A percentile compares a stretch with the other conserved stretches of the same genome.
These are phyloP conservation scores for Corrigiola litoralis DNA, from an alignment of 179 eudicot species.

Conservation along the genomic window DNA sequence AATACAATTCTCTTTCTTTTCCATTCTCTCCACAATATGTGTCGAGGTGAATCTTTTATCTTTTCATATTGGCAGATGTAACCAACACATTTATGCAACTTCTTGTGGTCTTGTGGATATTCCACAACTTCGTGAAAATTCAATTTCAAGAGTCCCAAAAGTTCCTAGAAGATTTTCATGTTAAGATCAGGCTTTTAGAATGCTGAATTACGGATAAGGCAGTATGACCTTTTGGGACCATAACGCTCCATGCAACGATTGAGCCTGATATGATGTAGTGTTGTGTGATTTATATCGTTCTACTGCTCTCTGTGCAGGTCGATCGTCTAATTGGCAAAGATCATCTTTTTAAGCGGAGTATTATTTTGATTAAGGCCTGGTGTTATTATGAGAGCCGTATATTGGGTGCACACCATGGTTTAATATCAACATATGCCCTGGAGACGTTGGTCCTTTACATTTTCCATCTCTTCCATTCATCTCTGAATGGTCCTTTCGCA, in stretches of 20 bases:
- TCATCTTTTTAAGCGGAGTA: constrained; percentile 90
- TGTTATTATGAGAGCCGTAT: constrained; percentile 97
- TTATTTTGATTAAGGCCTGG: constrained; percentile 92
- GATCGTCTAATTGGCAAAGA: constrained; percentile 73
- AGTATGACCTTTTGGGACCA: neutral
- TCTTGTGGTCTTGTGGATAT: too few relatives aligned
- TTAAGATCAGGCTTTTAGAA: too few relatives aligned
- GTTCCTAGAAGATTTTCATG: too few relatives aligned
- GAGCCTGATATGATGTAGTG: too few relatives aligned
- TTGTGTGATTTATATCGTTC: neutral
- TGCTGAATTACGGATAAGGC: neutral
- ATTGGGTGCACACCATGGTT: constrained; percentile 94
- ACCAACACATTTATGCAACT: too few relatives aligned
- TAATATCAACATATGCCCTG: constrained; percentile 94
- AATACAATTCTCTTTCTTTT: neutral
- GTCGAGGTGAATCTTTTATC: neutral
- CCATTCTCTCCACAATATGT: neutral
- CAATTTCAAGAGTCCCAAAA: too few relatives aligned
- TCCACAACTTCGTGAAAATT: too few relatives aligned
- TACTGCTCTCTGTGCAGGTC: constrained; percentile 42
- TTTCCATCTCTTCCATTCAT: constrained; percentile 76
- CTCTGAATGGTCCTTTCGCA: constrained; percentile 75
- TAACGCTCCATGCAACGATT: neutral
- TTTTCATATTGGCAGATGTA: neutral
- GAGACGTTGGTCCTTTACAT: constrained; percentile 87